phyloP scores from a whole-genome alignment of 2,329 filamentous ascomycete species.

The Xylariaceae sp. region DNA sequence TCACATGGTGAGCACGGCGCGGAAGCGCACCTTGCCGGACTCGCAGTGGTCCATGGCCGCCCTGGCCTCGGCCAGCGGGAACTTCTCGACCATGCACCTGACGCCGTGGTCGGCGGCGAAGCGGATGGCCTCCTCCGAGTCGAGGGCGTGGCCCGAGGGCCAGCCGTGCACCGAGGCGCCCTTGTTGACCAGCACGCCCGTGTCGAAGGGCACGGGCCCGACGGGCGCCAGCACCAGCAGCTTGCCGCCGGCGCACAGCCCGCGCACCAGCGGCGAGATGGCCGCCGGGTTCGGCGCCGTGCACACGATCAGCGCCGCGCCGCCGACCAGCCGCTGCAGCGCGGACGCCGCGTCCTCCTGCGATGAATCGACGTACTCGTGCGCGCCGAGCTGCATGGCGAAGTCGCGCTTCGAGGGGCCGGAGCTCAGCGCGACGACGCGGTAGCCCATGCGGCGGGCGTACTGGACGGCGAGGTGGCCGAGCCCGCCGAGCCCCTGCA shows the following conservation, averaged over 20 bases:
- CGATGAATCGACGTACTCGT: conserved; percentile 51
- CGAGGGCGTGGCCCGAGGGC: conserved; percentile 54
- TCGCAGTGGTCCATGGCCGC: conserved; percentile 35
- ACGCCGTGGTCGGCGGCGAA: conserved; percentile 57
- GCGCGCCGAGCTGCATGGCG: conserved; percentile 53
- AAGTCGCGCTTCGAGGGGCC: conserved; percentile 62
- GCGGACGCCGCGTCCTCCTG: conserved; percentile 39
- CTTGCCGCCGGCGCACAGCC: conserved; percentile 47
- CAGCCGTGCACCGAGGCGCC: conserved; percentile 57
- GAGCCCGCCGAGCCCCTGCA: conserved; percentile 67
- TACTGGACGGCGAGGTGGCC: conserved; percentile 74
- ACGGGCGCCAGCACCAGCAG: conserved; percentile 51
- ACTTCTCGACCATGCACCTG: conserved; percentile 59
- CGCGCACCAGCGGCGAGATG: conserved; percentile 45
- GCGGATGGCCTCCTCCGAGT: conserved; percentile 57
- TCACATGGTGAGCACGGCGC: conserved; percentile 35
- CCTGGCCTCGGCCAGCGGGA: conserved; percentile 44
- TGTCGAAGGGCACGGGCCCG: conserved; percentile 37
- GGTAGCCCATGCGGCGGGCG: conserved; percentile 67
- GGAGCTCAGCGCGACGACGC: conserved; percentile 60
- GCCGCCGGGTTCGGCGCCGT: conserved; percentile 55
- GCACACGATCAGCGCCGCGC: conserved; percentile 53
- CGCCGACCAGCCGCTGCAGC: conserved; percentile 50
- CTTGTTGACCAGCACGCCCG: conserved; percentile 32
- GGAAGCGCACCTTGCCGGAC: conserved; percentile 36